Evolutionary conservation across 148 eudicot genomes (phyloP).

Genomic region (Vaccinium darrowii): DNA sequence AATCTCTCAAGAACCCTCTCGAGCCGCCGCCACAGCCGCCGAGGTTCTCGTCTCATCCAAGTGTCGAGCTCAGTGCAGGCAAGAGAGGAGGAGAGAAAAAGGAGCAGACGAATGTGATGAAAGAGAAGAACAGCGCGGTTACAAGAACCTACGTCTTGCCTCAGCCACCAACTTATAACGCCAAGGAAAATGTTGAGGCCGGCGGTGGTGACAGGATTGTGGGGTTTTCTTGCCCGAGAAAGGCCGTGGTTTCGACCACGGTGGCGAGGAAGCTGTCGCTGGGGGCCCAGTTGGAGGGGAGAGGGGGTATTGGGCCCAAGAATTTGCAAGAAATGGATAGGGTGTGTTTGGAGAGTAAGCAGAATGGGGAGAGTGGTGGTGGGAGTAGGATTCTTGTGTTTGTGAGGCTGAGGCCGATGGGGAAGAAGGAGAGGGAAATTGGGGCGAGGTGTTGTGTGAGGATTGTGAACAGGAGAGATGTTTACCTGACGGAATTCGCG

Average conservation of each 20-base stretch:
- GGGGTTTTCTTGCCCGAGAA: conserved; percentile 56
- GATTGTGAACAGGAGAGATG: conserved; percentile 65
- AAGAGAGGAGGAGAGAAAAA: conserved; percentile 15
- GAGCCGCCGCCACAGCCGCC: conserved; percentile 16
- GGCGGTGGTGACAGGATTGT: conserved; percentile 41
- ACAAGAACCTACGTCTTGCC: conserved; percentile 51
- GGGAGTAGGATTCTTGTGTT: conserved; percentile 67
- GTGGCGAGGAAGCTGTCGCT: conserved; percentile 72
- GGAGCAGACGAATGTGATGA: conserved; percentile 29
- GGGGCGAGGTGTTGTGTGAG: conserved; percentile 67
- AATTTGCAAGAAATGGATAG: conserved; percentile 42
- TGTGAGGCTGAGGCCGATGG: conserved; percentile 88
- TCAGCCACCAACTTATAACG: conserved; percentile 38
- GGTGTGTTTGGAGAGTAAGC: conserved; percentile 26
- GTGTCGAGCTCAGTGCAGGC: conserved; percentile 32
- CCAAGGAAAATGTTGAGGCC: conserved; percentile 50
- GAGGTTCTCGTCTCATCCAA: conserved; percentile 35
- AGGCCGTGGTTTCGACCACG: conserved; percentile 29
- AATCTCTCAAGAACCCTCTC: conserved; percentile 38
- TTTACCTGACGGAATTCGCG: conserved; percentile 72
- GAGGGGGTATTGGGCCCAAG: conserved; percentile 26
- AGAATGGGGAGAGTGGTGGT: conserved; percentile 22
- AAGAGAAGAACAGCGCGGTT: conserved; percentile 46
- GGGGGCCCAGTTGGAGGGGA: conserved; percentile 32
- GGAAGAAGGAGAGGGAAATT: conserved; percentile 65